phyloP scores from a whole-genome alignment of 2,329 filamentous ascomycete genomes.

The Akanthomyces lecanii region DNA sequence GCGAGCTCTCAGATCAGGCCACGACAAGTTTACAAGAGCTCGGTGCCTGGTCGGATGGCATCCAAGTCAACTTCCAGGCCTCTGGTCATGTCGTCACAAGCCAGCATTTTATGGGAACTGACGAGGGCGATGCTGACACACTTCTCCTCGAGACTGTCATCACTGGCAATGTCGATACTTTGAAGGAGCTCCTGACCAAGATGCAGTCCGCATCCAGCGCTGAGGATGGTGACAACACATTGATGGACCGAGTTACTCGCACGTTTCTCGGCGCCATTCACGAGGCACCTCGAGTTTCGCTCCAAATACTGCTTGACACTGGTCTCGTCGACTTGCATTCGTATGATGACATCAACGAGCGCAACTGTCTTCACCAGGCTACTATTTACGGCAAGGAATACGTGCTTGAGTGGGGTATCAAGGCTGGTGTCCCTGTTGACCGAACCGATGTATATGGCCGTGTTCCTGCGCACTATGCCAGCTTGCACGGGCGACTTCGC shows the following conservation, averaged over 20 bases:
- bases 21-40: constrained; percentile 94
- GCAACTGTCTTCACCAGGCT: constrained; percentile 95
- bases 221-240: constrained; percentile 49
- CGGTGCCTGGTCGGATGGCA: constrained; percentile 94
- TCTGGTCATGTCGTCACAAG: constrained; percentile 62
- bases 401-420: constrained; percentile 72
- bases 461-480: constrained; percentile 91
- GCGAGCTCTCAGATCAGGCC: constrained; percentile 91
- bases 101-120: constrained; percentile 65
- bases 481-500: constrained; percentile 84
- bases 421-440: constrained; percentile 69
- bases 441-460: constrained; percentile 90
- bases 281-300: constrained; percentile 72
- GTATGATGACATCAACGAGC: constrained; percentile 95
- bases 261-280: constrained; percentile 88
- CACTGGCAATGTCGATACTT: constrained; percentile 69
- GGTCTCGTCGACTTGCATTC: constrained; percentile 84
- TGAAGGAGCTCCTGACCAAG: constrained; percentile 76
- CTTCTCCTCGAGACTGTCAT: constrained; percentile 84
- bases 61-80: constrained; percentile 77
- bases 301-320: constrained; percentile 74
- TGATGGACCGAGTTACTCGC: constrained; percentile 75
- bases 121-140: constrained; percentile 85
- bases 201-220: constrained; percentile 53
- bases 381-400: constrained; percentile 84